phyloP scores from a whole-genome alignment of 192 early-diverging fungal species.

The Coemansia sp. region DNA sequence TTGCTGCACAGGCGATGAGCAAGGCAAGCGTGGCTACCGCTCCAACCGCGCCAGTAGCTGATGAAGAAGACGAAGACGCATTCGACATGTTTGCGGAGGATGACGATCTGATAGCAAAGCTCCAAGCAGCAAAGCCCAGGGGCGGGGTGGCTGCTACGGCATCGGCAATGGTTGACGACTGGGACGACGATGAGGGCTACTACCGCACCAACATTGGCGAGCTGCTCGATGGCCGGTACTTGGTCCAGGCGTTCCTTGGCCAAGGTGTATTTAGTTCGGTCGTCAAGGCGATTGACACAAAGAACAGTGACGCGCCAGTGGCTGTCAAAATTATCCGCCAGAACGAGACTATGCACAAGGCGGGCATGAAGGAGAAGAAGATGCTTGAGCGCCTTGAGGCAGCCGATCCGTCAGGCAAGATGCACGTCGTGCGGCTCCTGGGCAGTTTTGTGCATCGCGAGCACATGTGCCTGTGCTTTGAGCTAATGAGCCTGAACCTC shows the following conservation, averaged over 20 bases:
- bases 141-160: constrained; percentile 5
- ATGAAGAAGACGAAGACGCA: constrained; percentile 30
- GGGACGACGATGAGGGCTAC: constrained; percentile 98
- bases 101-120: constrained; percentile 33
- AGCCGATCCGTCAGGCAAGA: constrained; percentile 84
- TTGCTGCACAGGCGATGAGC: constrained; percentile 36
- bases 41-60: constrained; percentile 18
- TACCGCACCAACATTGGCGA: constrained; percentile 91
- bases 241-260: constrained; percentile 81
- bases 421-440: constrained; percentile 81
- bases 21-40: constrained; percentile 32
- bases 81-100: constrained; percentile 68
- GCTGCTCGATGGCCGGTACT: constrained; percentile 79
- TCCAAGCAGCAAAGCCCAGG: constrained; percentile 15
- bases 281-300: constrained; percentile 79
- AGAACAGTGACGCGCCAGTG: constrained; percentile 70
- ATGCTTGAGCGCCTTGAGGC: constrained; percentile 84
- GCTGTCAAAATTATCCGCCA: constrained; percentile 96
- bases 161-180: constrained; percentile 69
- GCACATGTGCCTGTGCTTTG: constrained; percentile 93
- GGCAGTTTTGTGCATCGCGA: constrained; percentile 87
- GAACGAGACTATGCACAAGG: constrained; percentile 91
- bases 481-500: constrained; percentile 88
- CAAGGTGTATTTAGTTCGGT: constrained; percentile 96
- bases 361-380: constrained; percentile 83